Conservation (phyloP, 345 rosid species). For the Mercurialis annua region DNA sequence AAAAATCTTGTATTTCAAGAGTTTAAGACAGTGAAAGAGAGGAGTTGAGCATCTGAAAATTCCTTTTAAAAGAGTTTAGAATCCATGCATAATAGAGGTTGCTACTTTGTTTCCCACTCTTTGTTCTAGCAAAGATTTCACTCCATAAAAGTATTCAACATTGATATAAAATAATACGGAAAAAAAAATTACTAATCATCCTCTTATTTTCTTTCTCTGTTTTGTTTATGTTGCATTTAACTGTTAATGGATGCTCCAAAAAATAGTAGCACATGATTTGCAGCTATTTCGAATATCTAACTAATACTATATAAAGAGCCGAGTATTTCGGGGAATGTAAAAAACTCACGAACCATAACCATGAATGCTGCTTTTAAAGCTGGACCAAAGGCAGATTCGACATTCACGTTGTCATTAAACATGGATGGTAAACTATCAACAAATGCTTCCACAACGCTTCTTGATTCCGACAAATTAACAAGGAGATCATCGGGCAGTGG, state of each 20-base stretch:
- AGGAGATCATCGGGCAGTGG: slow-evolving; percentile 98
- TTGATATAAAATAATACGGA: not conserved
- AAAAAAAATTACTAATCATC: not conserved
- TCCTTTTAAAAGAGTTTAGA: not conserved
- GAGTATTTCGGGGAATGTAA: not conserved
- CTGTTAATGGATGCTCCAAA: not conserved
- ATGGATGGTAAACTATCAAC: slow-evolving; percentile 89
- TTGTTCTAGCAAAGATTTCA: not conserved
- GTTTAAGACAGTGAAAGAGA: not conserved
- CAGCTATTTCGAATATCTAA: not conserved
- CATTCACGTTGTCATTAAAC: slow-evolving; percentile 83
- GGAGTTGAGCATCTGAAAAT: not conserved
- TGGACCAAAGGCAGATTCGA: slow-evolving; percentile 99
- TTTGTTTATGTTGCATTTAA: not conserved
- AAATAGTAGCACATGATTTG: too few relatives aligned
- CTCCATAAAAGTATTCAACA: not conserved
- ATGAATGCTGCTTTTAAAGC: slow-evolving; percentile 90
- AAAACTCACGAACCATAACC: slow-evolving; percentile 74
- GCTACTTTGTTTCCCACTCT: not conserved
- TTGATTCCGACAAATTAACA: slow-evolving; percentile 96
- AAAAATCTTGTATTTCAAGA: not conserved
- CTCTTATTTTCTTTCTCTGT: not conserved
- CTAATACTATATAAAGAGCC: not conserved
- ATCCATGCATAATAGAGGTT: not conserved
- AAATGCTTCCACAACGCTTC: slow-evolving; percentile 82